Evolutionary conservation across 768 basidiomycete genomes (phyloP), one percentile per base, ranked within the genome.

Genomic region (Leccinum obscurum): DNA sequence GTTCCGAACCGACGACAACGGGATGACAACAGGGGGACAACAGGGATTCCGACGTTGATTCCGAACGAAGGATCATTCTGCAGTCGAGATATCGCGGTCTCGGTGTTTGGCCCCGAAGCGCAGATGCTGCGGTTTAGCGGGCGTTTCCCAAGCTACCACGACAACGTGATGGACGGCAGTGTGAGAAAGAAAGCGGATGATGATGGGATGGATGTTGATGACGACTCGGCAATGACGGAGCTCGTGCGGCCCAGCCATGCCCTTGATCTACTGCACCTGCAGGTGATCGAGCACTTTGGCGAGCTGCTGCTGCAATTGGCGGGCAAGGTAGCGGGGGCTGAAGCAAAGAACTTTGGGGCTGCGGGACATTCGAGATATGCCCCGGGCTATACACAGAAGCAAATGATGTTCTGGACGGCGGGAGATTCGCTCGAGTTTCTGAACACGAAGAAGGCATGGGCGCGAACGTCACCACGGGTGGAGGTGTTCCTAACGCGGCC

Each of bases 271-370:
- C 79, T 92, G 52, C 90, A 92, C 69, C 70, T 83, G 22, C 84
- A 88, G 63, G 81, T 90, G 52, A 79, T 89, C 54, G 84, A 87
- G 46, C 85, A 90, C 70, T 92, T 92, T 68, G 80, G 80, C 34
- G 78, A 80, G 53, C 72, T 89, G 55, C 78, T 92, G 51, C 72
- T 80, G 35, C 83, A 84, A 53, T 78, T 90, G 3, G 86, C 82
- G 32, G 77, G 72, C 53, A 81, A 81, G 58, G 80, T 86, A 7
- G 41, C 41, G n/a, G 41, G 41, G 41, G 41, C 8, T n/a, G 41
- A 44, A n/a, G 41, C 41, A n/a, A 70, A 72, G 49, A 70, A 68
- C 34, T 76, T 79, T 59, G 79, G 78, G 28, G 41, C 34, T 51
- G 52, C 10, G n/a, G 51, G 59, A 54, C 10, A 66, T 68, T 89